phyloP scores from a whole-genome alignment of 139 green algal genomes.

The Chlamydomonas schloesseri region DNA sequence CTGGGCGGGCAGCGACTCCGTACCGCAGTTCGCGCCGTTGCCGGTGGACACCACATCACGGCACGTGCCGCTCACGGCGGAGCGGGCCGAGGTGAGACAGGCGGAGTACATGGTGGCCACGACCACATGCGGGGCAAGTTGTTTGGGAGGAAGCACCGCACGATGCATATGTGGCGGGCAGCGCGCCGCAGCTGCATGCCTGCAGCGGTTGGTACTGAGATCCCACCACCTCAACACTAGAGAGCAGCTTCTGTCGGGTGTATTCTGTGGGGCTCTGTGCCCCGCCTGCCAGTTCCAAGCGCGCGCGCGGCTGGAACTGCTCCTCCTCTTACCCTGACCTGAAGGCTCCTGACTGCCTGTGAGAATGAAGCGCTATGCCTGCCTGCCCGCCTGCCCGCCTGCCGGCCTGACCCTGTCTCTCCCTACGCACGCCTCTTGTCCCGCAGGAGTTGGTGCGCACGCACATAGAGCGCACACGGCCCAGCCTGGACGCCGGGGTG shows the following conservation, averaged over 20 bases:
- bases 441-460: background rate
- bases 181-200: background rate
- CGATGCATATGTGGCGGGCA: background rate
- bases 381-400: too few relatives aligned
- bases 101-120: background rate
- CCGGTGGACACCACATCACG: background rate
- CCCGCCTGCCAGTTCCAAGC: too few relatives aligned
- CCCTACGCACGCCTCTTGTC: background rate
- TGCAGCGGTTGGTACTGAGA: background rate
- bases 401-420: too few relatives aligned
- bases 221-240: background rate
- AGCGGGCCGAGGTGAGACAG: conserved; percentile 11
- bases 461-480: background rate
- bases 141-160: background rate
- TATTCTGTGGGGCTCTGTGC: too few relatives aligned
- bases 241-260: too few relatives aligned
- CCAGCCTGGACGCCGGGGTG: background rate
- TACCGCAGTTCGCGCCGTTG: background rate
- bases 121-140: background rate
- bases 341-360: too few relatives aligned
- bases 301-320: too few relatives aligned
- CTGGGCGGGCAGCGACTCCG: background rate
- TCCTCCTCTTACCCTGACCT: too few relatives aligned
- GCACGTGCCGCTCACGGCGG: conserved; percentile 20
- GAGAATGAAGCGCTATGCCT: too few relatives aligned